These are phyloP conservation scores for Brassica hybrid DNA, from an alignment of 441 rosid species.

Conservation along the genomic window DNA sequence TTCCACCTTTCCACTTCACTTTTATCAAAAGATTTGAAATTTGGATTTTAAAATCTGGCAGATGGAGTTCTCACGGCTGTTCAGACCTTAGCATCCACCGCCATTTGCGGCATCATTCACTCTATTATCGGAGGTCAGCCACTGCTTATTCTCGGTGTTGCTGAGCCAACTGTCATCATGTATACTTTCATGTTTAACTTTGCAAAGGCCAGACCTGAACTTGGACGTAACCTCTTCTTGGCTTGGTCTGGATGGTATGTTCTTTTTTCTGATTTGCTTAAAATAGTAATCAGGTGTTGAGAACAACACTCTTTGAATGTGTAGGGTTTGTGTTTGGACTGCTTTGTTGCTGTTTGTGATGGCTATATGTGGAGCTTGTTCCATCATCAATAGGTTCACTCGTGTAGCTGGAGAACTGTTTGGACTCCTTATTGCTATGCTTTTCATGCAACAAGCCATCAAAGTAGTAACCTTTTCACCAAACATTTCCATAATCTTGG, in stretches of 20 bases:
- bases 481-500: not conserved
- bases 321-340: constrained; percentile 95
- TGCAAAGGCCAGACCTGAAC: constrained; percentile 74
- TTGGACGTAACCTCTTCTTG: constrained; percentile 78
- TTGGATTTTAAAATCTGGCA: not conserved
- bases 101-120: constrained; percentile 87
- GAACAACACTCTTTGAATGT: constrained; percentile 16
- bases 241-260: constrained; percentile 88
- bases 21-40: not conserved
- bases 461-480: constrained; percentile 51
- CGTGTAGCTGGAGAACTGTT: constrained; percentile 87
- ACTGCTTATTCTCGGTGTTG: constrained; percentile 87
- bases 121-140: constrained; percentile 95
- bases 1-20: not conserved
- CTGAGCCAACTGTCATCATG: constrained; percentile 92
- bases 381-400: constrained; percentile 83
- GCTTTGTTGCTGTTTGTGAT: constrained; percentile 69
- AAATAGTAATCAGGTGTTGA: not conserved
- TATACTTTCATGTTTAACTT: constrained; percentile 51
- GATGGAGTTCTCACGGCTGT: constrained; percentile 85
- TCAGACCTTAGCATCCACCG: constrained; percentile 89
- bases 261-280: not conserved
- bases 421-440: constrained; percentile 93
- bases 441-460: constrained; percentile 92
- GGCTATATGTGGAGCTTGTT: constrained; percentile 87